Conservation (phyloP, 2,329 filamentous ascomycete species). For the Phoma sp. region DNA sequence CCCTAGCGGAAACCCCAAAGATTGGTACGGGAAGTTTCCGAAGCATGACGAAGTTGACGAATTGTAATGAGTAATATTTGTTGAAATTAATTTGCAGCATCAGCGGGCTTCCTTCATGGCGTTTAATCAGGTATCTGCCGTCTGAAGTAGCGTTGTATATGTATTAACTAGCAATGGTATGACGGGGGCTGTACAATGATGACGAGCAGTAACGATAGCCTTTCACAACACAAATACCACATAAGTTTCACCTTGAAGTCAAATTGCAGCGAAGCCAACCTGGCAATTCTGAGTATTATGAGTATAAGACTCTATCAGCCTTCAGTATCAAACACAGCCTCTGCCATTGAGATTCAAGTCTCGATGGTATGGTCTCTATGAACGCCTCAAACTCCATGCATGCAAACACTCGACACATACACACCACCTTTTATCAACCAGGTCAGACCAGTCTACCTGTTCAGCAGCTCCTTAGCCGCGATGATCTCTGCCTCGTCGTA, state of each 20-base stretch:
- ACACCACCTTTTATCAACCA: neutral
- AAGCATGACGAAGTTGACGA: conserved; percentile 29
- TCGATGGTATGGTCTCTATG: neutral
- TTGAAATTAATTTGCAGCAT: no score
- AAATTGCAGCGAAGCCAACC: neutral
- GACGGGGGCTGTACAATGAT: no score
- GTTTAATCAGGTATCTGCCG: no score
- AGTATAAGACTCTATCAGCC: neutral
- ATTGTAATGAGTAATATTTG: conserved; percentile 4
- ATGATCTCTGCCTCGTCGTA: conserved; percentile 74
- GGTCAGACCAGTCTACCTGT: conserved; percentile 51
- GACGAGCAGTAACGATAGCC: no score
- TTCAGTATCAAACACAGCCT: neutral
- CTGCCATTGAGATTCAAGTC: neutral
- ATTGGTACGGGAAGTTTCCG: conserved; percentile 64
- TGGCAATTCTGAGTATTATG: neutral
- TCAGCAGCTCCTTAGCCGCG: conserved; percentile 71
- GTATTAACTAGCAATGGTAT: no score
- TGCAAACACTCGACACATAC: neutral
- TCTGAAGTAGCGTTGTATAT: no score
- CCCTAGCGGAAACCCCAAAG: conserved; percentile 74
- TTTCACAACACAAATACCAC: no score
- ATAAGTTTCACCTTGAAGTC: no score
- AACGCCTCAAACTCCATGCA: conserved; percentile 12
- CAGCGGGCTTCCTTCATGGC: no score